Evolutionary conservation across 2,329 filamentous ascomycete species (phyloP), one percentile per base, ranked within the genome.

Genomic region (Dothideomycetes sp.): DNA sequence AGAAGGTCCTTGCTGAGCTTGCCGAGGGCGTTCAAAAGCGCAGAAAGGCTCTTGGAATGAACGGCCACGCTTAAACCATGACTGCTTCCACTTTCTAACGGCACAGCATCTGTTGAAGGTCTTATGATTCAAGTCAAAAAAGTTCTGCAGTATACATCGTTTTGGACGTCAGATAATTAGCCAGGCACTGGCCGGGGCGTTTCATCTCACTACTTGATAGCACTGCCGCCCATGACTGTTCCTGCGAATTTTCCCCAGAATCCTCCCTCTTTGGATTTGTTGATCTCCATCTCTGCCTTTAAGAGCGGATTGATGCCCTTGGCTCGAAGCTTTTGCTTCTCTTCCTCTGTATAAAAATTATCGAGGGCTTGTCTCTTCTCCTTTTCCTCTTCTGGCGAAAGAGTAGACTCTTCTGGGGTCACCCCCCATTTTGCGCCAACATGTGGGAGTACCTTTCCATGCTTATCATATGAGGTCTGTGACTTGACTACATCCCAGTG

Each of bases 11-110:
- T 9, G 81, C 82, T 49, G 70, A 70, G 37, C 74, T 98, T 33
- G 89, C 89, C 14, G 73, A 79, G 38, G 84, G 87, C 19, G 85
- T 95, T 39, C 79, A 79, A 57, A 74, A 81, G 58, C 75, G 86
- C 53, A 75, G 84, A 59, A 70, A 69, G 47, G 73, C 18, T 9
- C 19, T 34, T 5, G 34, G 31, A 12, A 33, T 37, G 15, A 47
- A 47, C 18, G 42, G 45, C n/a, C 14, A 24, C 4, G 34, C 39
- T 19, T 41, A 37, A 16, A 37, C 12, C 22, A 27, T 27, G 12
- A 7, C 22, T 27, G 7, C 22, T 12, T 27, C 22, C 22, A 27
- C 22, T n/a, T n/a, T n/a, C n/a, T n/a, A n/a, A n/a, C n/a, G n/a
- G n/a, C n/a, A n/a, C n/a, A n/a, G n/a, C n/a, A n/a, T n/a, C n/a